Conservation (phyloP, 495 filamentous ascomycete genomes). For the Neurospora sp. region DNA sequence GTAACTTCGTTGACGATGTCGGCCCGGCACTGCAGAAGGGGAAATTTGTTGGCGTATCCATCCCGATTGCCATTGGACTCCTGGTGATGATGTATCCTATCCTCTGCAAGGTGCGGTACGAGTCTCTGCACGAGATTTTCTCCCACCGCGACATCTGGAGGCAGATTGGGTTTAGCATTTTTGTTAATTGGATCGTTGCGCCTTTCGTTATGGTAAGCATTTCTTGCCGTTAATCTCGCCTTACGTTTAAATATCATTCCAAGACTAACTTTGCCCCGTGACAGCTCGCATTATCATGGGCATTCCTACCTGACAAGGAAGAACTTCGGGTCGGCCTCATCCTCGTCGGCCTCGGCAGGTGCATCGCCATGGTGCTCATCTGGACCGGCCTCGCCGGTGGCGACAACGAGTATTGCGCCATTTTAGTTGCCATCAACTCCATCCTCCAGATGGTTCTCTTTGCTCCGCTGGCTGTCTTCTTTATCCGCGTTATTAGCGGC, state of each 20-base stretch:
- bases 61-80: slow-evolving; percentile 74
- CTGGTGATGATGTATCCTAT: slow-evolving; percentile 96
- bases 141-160: slow-evolving; percentile 55
- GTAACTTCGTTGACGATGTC: slow-evolving; percentile 60
- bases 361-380: slow-evolving; percentile 63
- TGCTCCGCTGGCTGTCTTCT: slow-evolving; percentile 70
- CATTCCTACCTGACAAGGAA: slow-evolving; percentile 63
- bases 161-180: slow-evolving; percentile 66
- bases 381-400: slow-evolving; percentile 48
- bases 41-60: slow-evolving; percentile 59
- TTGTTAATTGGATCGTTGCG: slow-evolving; percentile 85
- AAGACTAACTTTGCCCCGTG: background rate
- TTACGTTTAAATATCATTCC: background rate
- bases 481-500: slow-evolving; percentile 58
- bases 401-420: slow-evolving; percentile 76
- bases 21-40: slow-evolving; percentile 57
- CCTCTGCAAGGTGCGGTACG: slow-evolving; percentile 83
- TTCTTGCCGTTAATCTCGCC: background rate
- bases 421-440: slow-evolving; percentile 82
- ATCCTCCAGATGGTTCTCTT: slow-evolving; percentile 80
- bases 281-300: slow-evolving; percentile 67
- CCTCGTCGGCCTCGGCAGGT: slow-evolving; percentile 66
- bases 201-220: slow-evolving; percentile 72
- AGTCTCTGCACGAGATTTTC: slow-evolving; percentile 64
- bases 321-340: slow-evolving; percentile 64